Conservation (phyloP, 306 rosid genomes). For the Rosa persica region DNA sequence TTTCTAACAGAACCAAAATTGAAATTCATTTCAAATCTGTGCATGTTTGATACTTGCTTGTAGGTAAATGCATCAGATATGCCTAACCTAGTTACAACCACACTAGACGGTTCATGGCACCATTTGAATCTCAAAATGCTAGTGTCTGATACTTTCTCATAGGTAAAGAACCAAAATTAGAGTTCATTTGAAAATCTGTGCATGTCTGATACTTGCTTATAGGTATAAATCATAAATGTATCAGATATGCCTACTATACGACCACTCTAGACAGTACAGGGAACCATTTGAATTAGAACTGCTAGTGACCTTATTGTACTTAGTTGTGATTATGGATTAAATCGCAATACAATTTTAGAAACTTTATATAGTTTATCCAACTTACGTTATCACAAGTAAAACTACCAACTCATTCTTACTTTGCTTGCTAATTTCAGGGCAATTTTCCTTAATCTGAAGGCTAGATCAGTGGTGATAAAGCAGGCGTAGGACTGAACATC, state of each 20-base stretch:
- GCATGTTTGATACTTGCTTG: neutral
- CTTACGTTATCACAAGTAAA: neutral
- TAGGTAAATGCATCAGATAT: neutral
- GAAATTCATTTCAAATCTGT: neutral
- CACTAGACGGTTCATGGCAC: neutral
- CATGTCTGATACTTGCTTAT: neutral
- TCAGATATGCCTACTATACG: neutral
- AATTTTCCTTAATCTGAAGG: constrained; percentile 84
- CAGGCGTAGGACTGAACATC: constrained; percentile 40
- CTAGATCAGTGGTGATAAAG: constrained; percentile 67
- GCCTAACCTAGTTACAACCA: neutral
- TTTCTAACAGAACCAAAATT: neutral
- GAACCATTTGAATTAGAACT: neutral
- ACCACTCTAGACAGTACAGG: neutral
- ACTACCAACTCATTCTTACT: constrained; percentile 12
- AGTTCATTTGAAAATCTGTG: neutral
- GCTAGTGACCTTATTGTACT: neutral
- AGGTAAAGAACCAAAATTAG: too few species aligned
- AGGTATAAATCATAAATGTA: neutral
- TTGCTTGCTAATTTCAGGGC: constrained; percentile 57
- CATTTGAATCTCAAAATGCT: neutral
- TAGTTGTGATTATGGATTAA: neutral
- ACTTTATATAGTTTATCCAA: neutral
- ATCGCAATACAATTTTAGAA: neutral
- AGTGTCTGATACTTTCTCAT: neutral